A percentile compares a stretch with the other conserved stretches of the same genome.
phyloP scores from a whole-genome alignment of 441 rosid genomes.

The Daphne laureola region DNA sequence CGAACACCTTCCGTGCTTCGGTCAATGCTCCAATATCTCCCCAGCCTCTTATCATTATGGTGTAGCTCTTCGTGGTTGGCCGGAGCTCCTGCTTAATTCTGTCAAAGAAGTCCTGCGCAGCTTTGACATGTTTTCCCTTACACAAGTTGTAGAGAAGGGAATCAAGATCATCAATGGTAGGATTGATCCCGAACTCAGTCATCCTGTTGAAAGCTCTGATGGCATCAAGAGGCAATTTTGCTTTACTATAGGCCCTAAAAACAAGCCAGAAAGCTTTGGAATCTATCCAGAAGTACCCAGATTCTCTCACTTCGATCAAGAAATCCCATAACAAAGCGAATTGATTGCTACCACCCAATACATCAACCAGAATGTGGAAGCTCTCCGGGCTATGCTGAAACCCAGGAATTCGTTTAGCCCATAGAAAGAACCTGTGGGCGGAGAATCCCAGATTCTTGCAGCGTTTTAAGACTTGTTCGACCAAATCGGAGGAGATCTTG shows the following conservation, averaged over 20 bases:
- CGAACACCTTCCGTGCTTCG: conserved; percentile 64
- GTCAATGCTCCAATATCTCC: conserved; percentile 43
- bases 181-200: conserved; percentile 73
- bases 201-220: conserved; percentile 65
- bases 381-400: conserved; percentile 53
- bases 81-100: conserved; percentile 30
- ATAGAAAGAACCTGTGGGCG: conserved; percentile 84
- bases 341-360: conserved; percentile 54
- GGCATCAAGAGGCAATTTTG: conserved; percentile 69
- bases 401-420: conserved; percentile 60
- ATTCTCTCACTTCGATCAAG: conserved; percentile 57
- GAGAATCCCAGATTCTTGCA: conserved; percentile 79
- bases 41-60: conserved; percentile 61
- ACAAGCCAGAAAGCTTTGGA: conserved; percentile 63
- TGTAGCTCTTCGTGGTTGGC: conserved; percentile 47
- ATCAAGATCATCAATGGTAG: conserved; percentile 57
- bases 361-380: conserved; percentile 61
- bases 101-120: conserved; percentile 56
- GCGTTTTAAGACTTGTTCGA: conserved; percentile 79
- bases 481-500: conserved; percentile 41
- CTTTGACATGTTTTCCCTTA: conserved; percentile 55
- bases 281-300: conserved; percentile 27
- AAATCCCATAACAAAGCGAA: conserved; percentile 84
- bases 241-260: conserved; percentile 69
- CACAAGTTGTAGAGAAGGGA: conserved; percentile 53